phyloP scores from a whole-genome alignment of 2,329 filamentous ascomycete species.

The Botrytis fabae region DNA sequence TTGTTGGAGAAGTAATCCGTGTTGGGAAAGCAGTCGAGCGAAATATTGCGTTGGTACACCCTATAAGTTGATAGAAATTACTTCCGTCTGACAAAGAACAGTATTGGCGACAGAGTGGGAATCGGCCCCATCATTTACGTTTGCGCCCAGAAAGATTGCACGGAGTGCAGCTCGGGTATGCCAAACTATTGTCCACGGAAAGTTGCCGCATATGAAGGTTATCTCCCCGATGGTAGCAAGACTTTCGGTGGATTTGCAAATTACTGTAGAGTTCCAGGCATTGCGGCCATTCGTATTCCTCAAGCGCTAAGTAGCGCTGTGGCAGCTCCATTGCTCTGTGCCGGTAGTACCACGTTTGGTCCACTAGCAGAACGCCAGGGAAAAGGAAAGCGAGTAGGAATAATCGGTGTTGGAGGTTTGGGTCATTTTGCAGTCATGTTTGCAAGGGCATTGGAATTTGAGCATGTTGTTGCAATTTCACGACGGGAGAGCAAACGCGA shows the following conservation, averaged over 20 bases:
- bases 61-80: not conserved
- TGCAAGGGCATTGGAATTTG: conserved; percentile 67
- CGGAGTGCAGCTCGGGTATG: conserved; percentile 7
- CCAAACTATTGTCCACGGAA: conserved; percentile 21
- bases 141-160: conserved; percentile 7
- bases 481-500: conserved; percentile 58
- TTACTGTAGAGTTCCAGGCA: conserved; percentile 53
- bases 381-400: conserved; percentile 68
- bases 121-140: conserved; percentile 14
- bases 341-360: conserved; percentile 71
- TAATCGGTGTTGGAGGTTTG: conserved; percentile 65
- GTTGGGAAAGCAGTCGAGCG: conserved; percentile 43
- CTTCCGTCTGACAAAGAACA: not conserved
- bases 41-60: conserved; percentile 11
- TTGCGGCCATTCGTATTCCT: conserved; percentile 62
- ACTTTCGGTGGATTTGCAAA: conserved; percentile 39
- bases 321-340: conserved; percentile 72
- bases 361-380: conserved; percentile 68
- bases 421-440: conserved; percentile 74
- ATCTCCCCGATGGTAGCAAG: conserved; percentile 13
- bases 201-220: conserved; percentile 12
- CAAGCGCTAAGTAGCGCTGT: conserved; percentile 50
- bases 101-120: conserved; percentile 3
- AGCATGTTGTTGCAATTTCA: conserved; percentile 64
- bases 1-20: conserved; percentile 47